Conservation (phyloP, 306 rosid species). For the Pyrus pyrifolia region DNA sequence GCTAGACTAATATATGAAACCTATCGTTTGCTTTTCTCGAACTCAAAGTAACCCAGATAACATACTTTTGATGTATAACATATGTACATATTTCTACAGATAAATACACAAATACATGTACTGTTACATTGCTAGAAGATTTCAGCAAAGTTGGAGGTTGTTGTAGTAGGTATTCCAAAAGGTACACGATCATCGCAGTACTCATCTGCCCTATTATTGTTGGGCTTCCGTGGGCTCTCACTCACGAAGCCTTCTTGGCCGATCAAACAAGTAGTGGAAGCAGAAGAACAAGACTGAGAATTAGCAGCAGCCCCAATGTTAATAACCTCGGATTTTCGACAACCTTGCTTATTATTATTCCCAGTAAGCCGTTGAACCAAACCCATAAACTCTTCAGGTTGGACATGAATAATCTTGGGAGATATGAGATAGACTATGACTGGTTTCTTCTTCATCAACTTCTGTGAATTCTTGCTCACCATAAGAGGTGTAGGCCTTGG, state of each 20-base stretch:
- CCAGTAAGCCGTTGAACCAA: conserved; percentile 35
- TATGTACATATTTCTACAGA: not conserved
- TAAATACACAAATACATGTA: no score
- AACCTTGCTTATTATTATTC: not conserved
- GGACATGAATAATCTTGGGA: conserved; percentile 33
- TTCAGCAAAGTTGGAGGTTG: not conserved
- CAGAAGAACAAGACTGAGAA: not conserved
- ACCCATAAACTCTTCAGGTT: conserved; percentile 31
- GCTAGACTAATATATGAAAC: not conserved
- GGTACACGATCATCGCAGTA: not conserved
- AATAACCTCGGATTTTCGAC: not conserved
- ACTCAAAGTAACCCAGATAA: not conserved
- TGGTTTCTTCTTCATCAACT: conserved; percentile 16
- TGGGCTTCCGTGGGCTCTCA: not conserved
- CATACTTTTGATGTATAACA: not conserved
- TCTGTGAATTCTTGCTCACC: conserved; percentile 6
- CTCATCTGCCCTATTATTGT: not conserved
- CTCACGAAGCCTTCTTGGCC: not conserved
- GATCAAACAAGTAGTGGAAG: not conserved
- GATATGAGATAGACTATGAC: conserved; percentile 21
- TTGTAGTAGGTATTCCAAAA: not conserved
- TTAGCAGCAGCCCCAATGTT: not conserved
- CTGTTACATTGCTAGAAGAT: not conserved
- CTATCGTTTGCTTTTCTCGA: not conserved
- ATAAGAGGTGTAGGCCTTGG: conserved; percentile 28